Evolutionary conservation across 2,329 filamentous ascomycete species (phyloP), one percentile per base, ranked within the genome.

Genomic region (Arachnopeziza araneosa): DNA sequence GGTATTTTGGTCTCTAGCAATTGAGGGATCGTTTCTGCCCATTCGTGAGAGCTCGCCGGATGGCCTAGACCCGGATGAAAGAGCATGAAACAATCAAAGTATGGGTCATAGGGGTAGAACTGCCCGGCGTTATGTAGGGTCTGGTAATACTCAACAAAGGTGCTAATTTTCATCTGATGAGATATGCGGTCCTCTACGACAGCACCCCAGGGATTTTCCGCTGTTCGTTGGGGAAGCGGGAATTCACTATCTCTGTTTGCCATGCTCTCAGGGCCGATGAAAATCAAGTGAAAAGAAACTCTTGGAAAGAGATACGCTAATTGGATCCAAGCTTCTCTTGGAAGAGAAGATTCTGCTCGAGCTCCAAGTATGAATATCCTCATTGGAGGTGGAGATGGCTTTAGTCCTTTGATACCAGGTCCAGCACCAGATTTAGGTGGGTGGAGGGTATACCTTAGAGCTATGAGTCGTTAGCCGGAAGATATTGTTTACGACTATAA

Each of bases 61-160:
- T 99, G 95, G 14, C 95, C 96, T 21, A 99, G 83, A 9, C 96
- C 96, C 0, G 96, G 96, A 71, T 99, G 96, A 81, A 98, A 99
- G 56, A 97, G 83, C 70, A 99, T 87, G 72, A 99, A 96, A 75
- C 90, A 95, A 79, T 99, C 95, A 74, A 99, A 96, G 78, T 99
- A 99, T 0, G 95, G 95, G 72, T 99, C 95, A 72, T 96, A 97
- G 0, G 96, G 95, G 60, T 90, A 86, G 77, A 98, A 99, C 72
- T 93, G 84, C 54, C 91, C 89, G 0, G 93, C 90, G 73, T 92
- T 86, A 77, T 99, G 93, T 68, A 99, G 84, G 1, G 91, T 98
- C 76, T 99, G 93, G 78, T 96, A 99, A 78, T 99, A 97, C 69
- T 99, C 95, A 56, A 98, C 93, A 70, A 93, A 96, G 0, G 96